These are phyloP conservation scores for Chrysoporthe austroafricana DNA, from an alignment of 2,329 filamentous ascomycete species.

Conservation along the genomic window DNA sequence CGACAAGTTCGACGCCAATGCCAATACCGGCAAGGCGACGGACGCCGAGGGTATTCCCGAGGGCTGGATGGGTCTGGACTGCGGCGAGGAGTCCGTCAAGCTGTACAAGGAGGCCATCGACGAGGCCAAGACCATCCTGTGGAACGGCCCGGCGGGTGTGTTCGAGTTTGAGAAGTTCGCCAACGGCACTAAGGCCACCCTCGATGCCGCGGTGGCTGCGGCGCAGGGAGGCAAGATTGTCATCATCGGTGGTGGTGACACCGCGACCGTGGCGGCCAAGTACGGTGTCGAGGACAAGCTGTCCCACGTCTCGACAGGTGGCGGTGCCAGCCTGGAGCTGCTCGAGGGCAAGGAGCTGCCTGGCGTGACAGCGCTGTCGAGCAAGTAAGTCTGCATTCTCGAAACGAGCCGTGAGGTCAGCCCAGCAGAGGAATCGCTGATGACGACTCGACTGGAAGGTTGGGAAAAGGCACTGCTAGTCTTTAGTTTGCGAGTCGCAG, in stretches of 20 bases:
- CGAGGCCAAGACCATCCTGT: slow-evolving; percentile 93
- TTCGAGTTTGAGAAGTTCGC: slow-evolving; percentile 98
- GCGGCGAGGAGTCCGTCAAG: slow-evolving; percentile 84
- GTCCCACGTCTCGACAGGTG: slow-evolving; percentile 96
- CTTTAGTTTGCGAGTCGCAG: slow-evolving; percentile 36
- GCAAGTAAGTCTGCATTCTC: slow-evolving; percentile 56
- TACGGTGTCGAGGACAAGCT: slow-evolving; percentile 96
- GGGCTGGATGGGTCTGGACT: slow-evolving; percentile 98
- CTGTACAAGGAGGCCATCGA: slow-evolving; percentile 86
- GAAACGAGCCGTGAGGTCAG: background rate
- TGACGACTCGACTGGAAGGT: slow-evolving; percentile 35
- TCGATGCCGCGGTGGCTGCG: slow-evolving; percentile 84
- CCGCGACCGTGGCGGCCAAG: slow-evolving; percentile 96
- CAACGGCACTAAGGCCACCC: slow-evolving; percentile 85
- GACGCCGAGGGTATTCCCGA: slow-evolving; percentile 91
- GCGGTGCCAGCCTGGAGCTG: slow-evolving; percentile 92
- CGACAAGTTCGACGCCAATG: slow-evolving; percentile 90
- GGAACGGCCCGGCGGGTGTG: slow-evolving; percentile 97
- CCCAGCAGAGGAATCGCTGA: slow-evolving; percentile 10
- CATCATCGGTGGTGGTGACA: slow-evolving; percentile 98
- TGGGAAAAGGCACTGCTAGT: slow-evolving; percentile 38
- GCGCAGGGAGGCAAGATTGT: slow-evolving; percentile 88
- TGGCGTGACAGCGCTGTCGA: slow-evolving; percentile 88
- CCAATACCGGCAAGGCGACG: slow-evolving; percentile 78
- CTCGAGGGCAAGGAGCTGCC: slow-evolving; percentile 98